Percentiles rank a stretch among this genome's conserved stretches.
Evolutionary conservation across 1,284 basidiomycete species (phyloP).

Genomic region (Sporisorium exsertum): DNA sequence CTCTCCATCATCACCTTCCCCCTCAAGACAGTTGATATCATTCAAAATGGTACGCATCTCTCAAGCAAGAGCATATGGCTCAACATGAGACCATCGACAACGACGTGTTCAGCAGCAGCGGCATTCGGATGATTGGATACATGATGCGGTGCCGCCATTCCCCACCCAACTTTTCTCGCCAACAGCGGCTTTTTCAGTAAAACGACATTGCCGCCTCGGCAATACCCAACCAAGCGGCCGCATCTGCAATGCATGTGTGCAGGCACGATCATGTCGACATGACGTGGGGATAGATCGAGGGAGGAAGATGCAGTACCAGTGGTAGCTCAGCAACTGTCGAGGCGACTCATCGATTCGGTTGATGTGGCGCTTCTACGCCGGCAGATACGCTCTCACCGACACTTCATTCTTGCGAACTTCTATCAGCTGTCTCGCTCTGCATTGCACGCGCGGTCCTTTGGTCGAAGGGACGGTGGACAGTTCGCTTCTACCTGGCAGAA

Average conservation of each 20-base stretch:
- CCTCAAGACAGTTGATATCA: conserved; percentile 51
- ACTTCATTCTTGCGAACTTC: conserved; percentile 28
- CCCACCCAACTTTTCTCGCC: conserved; percentile 12
- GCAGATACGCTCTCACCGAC: conserved; percentile 7
- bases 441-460: conserved; percentile 28
- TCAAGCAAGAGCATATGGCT: conserved; percentile 14
- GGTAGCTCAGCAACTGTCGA: conserved; percentile 5
- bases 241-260: conserved; percentile 22
- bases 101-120: conserved; percentile 6
- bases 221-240: conserved; percentile 24
- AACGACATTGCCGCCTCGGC: conserved; percentile 31
- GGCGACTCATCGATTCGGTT: background rate
- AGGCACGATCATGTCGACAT: conserved; percentile 10
- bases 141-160: conserved; percentile 29
- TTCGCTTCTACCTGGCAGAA: conserved; percentile 21
- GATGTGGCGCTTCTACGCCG: conserved; percentile 8
- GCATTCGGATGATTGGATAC: conserved; percentile 17
- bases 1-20: conserved; percentile 31
- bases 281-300: conserved; percentile 4
- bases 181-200: conserved; percentile 23
- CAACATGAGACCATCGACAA: conserved; percentile 19
- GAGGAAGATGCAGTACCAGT: conserved; percentile 27
- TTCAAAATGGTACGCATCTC: conserved; percentile 61
- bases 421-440: conserved; percentile 23
- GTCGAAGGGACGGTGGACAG: conserved; percentile 21